Evolutionary conservation across 805 yeast species (phyloP).

Genomic region (Lipomyces kockii): DNA sequence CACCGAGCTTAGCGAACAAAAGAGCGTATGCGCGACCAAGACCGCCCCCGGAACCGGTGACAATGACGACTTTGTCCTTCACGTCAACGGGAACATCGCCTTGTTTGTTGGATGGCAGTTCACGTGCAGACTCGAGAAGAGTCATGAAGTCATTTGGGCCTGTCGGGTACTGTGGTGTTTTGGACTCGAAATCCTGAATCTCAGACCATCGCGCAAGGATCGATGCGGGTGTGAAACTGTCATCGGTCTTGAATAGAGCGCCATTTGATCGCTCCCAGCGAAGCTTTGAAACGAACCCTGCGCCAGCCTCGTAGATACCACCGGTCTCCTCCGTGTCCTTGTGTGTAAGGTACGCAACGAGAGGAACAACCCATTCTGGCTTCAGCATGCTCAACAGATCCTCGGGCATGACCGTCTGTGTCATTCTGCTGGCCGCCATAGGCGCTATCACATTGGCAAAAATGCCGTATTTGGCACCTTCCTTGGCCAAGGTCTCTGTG

Average conservation of each 20-base stretch:
- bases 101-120: slow-evolving; percentile 63
- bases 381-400: slow-evolving; percentile 77
- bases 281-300: slow-evolving; percentile 88
- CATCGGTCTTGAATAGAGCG: slow-evolving; percentile 77
- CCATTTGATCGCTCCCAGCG: slow-evolving; percentile 96
- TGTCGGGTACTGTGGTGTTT: slow-evolving; percentile 67
- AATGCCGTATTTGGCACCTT: slow-evolving; percentile 85
- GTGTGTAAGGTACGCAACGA: slow-evolving; percentile 79
- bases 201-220: slow-evolving; percentile 69
- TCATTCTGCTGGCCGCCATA: slow-evolving; percentile 94
- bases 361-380: slow-evolving; percentile 91
- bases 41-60: slow-evolving; percentile 96
- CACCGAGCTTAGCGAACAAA: slow-evolving; percentile 86
- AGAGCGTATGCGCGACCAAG: slow-evolving; percentile 89
- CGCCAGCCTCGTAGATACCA: slow-evolving; percentile 89
- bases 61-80: slow-evolving; percentile 81
- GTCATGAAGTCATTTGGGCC: slow-evolving; percentile 72
- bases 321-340: slow-evolving; percentile 67
- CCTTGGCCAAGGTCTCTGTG: slow-evolving; percentile 93
- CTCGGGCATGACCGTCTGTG: slow-evolving; percentile 85
- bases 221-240: slow-evolving; percentile 80
- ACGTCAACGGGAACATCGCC: slow-evolving; percentile 61
- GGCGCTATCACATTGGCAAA: slow-evolving; percentile 89
- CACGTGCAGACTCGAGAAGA: slow-evolving; percentile 57
- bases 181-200: slow-evolving; percentile 62